Base-by-base conservation (phyloP, 1,284 basidiomycete species). In the Microstroma glucosiphilum region DNA sequence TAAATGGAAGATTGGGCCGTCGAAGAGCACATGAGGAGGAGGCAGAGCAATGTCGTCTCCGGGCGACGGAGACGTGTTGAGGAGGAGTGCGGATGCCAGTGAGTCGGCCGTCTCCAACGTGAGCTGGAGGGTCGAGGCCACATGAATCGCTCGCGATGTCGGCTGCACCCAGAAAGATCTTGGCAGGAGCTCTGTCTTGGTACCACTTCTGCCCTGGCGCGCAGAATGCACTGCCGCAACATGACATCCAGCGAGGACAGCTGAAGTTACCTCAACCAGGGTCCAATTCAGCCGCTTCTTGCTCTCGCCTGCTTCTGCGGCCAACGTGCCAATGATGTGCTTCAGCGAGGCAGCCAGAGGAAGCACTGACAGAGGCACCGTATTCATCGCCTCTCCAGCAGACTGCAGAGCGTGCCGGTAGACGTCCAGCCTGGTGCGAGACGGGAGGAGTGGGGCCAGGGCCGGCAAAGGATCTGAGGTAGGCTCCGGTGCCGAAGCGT, bases 1-100 rank as follows among this genome's bases (percentile, higher is more conserved):
- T n/a, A 54, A 13, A 19, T 63, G 61, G 37, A 63, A 63, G 12
- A 48, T 25, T 11, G 61, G 61, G 21, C 61, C 61, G 41, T 59
- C 30, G 37, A 41, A 57, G n/a, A 59, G 57, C 9, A 58, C 48
- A 17, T 59, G 48, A 13, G 60, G 60, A 2, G 23, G 51, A 54
- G 51, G 51, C 51, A 54, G 51, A 8, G 51, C 26, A 37, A 37
- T 37, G 30, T 37, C 30, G 30, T 37, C 30, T 37, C 30, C 30
- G 9, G 3, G 4, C 3, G 4, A 4, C 30, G 30, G 30, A 9
- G 30, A 37, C 30, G n/a, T 6, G 53, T 2, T 21, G 53, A 23
- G 19, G n/a, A 17, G 53, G n/a, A 37, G 55, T 3, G 42, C 7
- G 7, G 0, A 13, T n/a, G 41, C 41, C n/a, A 26, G 63, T 49